Base-by-base conservation (phyloP, 345 rosid genomes). In the Abelmoschus esculentus region DNA sequence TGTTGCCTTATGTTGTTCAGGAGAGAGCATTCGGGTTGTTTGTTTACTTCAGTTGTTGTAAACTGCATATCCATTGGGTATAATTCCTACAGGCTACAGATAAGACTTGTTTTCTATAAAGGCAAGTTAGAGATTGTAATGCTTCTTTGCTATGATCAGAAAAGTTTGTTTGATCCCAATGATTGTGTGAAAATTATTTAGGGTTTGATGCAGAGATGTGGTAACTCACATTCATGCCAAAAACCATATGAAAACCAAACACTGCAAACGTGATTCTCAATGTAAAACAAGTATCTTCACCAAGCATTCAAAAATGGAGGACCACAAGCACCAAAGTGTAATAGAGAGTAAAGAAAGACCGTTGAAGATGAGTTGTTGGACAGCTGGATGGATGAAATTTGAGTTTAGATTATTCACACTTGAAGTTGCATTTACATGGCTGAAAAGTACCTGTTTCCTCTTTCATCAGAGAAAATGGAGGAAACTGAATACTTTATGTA, bases 111-210 rank as follows among this genome's bases (percentile, higher is more conserved):
- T n/a, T n/a, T n/a, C n/a, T n/a, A n/a, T n/a, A n/a, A n/a, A n/a
- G n/a, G n/a, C n/a, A n/a, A n/a, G n/a, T n/a, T n/a, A n/a, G n/a
- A n/a, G n/a, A n/a, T n/a, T n/a, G n/a, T n/a, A n/a, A n/a, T 34
- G 78, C 75, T 86, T 40, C 90, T 93, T 53, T 76, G 38, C 38
- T 34, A 34, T 34, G 38, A 34, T 5, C n/a, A n/a, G n/a, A n/a
- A n/a, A n/a, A n/a, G n/a, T n/a, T n/a, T n/a, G n/a, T 34, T 34
- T 34, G 38, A 34, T 34, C 38, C 38, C 52, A 85, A 83, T 75
- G 92, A 89, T 72, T 88, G 91, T 91, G 88, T 84, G 95, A 88
- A 67, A 90, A 89, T 72, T 82, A 82, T 74, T 80, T 81, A 72
- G 61, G 44, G 73, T 67, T 52, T 54, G 72, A 76, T 56, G 66